Base-by-base conservation (phyloP, 2,329 filamentous ascomycete species). In the Pseudocercospora fuligena region DNA sequence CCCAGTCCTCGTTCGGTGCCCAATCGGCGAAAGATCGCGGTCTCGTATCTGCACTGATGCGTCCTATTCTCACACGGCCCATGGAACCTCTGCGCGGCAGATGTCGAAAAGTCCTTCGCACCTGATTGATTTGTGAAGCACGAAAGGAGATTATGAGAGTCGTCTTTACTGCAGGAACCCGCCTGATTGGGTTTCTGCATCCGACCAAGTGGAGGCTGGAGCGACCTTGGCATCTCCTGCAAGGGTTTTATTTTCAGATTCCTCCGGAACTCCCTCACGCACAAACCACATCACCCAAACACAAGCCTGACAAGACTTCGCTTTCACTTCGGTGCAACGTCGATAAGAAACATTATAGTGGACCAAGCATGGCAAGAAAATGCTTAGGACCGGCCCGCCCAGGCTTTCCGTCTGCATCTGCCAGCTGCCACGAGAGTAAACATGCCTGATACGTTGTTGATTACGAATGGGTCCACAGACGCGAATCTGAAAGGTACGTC, bases 401-500 rank as follows among this genome's bases (percentile, higher is more conserved):
- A 29, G 33, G 54, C 56, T 66, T 64, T 56, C 57, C 57, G 65
- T 51, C n/a, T 49, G 33, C 51, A 36, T 56, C 12, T n/a, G 23
- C 51, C 27, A 27, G 51, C 51, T 31, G 51, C 65, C 65, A 57
- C 2, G 25, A 54, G 25, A 29, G 25, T 58, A 40, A 31, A 19
- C 36, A 57, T n/a, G 33, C 40, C 27, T 25, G 61, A 66, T 25
- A 57, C 65, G 61, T 25, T 29, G 43, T 16, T 40, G 61, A 64
- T 66, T 66, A 66, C 65, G 61, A 66, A n/a, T 54, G 56, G 40
- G 33, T 61, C 65, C 54, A 63, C 60, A 29, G 46, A 60, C 56
- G 61, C 65, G 65, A 56, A 61, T 56, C 29, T 33, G 21, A 60
- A 60, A 49, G 60, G 60, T 66, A 66, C 65, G 65, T 66, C 61